These are phyloP conservation scores for Cercospora beticola DNA, from an alignment of 2,329 filamentous ascomycete genomes.

Conservation along the genomic window DNA sequence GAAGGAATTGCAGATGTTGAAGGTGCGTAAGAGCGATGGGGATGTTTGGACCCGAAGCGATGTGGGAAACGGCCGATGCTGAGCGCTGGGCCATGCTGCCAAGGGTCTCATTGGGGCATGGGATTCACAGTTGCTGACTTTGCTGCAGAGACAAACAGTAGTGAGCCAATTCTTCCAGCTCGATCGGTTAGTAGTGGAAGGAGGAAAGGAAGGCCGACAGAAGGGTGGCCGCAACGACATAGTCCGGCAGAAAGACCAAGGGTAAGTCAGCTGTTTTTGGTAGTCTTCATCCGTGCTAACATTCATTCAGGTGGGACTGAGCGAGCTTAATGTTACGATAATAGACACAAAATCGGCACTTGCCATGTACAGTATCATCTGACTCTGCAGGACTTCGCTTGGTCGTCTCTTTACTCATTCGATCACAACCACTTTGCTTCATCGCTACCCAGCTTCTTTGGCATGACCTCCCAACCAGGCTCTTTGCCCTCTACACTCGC, in stretches of 20 bases:
- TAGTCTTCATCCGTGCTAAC: neutral
- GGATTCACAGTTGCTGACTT: slow-evolving; percentile 39
- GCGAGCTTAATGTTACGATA: neutral
- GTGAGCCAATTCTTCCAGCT: slow-evolving; percentile 94
- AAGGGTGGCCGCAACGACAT: slow-evolving; percentile 65
- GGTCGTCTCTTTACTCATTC: neutral
- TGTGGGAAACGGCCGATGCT: neutral
- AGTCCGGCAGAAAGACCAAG: slow-evolving; percentile 73
- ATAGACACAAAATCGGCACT: neutral
- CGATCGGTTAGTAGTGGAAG: slow-evolving; percentile 88
- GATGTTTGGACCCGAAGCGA: neutral
- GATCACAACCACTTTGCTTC: slow-evolving; percentile 42
- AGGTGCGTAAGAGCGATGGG: slow-evolving; percentile 59
- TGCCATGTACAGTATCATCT: neutral
- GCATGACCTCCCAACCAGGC: slow-evolving; percentile 55
- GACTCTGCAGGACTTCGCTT: neutral
- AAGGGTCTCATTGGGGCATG: neutral
- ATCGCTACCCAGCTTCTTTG: slow-evolving; percentile 51
- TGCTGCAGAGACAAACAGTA: slow-evolving; percentile 80
- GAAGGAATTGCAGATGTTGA: slow-evolving; percentile 82
- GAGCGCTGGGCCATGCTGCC: neutral
- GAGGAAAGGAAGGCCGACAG: slow-evolving; percentile 75
- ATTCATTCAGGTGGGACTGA: slow-evolving; percentile 1
- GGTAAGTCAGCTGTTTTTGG: slow-evolving; percentile 52
- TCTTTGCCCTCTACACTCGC: slow-evolving; percentile 48